A percentile compares a stretch with the other conserved stretches of the same genome.
Evolutionary conservation across 208 protist species (phyloP).

Genomic region (Crithidia fasciculata): DNA sequence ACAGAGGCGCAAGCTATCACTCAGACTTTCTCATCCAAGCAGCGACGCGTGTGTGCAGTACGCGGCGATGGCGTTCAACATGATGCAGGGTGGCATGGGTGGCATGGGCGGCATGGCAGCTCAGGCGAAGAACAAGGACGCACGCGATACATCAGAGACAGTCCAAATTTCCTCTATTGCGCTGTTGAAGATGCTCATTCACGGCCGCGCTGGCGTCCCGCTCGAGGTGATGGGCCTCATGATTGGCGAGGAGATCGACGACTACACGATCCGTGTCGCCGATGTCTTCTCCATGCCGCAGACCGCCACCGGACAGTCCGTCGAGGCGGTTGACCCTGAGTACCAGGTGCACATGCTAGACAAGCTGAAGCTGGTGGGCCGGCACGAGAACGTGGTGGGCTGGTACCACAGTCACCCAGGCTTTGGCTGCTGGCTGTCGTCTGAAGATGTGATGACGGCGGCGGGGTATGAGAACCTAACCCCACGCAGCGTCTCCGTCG

Average conservation of each 20-base stretch:
- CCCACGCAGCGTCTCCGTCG: conserved; percentile 98
- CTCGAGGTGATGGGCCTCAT: conserved; percentile 99
- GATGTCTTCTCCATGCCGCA: conserved; percentile 99
- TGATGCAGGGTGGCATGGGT: conserved; percentile 27
- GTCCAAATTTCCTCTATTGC: conserved; percentile 99
- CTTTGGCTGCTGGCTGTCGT: conserved; percentile 99
- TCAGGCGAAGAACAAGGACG: conserved; percentile 49
- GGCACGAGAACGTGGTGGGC: conserved; percentile 99
- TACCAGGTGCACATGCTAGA: conserved; percentile 99
- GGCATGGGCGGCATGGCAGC: conserved; percentile 29
- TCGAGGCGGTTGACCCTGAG: conserved; percentile 99
- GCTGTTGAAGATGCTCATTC: conserved; percentile 99
- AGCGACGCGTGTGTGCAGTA: background rate
- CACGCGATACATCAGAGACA: conserved; percentile 98
- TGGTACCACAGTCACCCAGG: conserved; percentile 99
- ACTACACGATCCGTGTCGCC: conserved; percentile 99
- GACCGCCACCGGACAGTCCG: conserved; percentile 97
- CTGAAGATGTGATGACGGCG: conserved; percentile 99
- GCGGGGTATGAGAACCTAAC: conserved; percentile 98
- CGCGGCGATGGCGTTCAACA: conserved; percentile 7
- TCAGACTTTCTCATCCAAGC: background rate
- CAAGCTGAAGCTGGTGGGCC: conserved; percentile 98
- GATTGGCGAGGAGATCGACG: conserved; percentile 99
- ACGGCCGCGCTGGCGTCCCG: conserved; percentile 99
- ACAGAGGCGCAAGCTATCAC: too few species aligned